These are phyloP conservation scores for Penicillium sp. DNA, from an alignment of 2,329 filamentous ascomycete species.

Conservation along the genomic window DNA sequence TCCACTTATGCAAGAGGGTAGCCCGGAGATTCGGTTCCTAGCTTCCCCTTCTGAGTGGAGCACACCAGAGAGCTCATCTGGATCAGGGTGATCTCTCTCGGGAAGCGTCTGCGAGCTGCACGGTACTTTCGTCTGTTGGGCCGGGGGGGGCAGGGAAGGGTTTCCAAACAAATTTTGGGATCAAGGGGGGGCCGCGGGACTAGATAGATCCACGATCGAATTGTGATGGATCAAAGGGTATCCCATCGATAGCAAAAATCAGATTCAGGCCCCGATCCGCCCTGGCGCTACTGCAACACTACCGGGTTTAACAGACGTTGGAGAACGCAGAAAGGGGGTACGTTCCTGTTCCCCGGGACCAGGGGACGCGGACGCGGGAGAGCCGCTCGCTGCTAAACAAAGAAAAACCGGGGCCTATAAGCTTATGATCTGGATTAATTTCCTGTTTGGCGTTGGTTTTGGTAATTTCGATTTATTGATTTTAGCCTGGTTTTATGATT, in stretches of 20 bases:
- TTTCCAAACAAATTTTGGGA: neutral
- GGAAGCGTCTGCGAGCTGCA: constrained; percentile 2
- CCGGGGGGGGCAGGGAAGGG: neutral
- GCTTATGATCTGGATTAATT: constrained; percentile 18
- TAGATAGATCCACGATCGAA: constrained; percentile 22
- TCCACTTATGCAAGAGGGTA: constrained; percentile 34
- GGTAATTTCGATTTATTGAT: constrained; percentile 17
- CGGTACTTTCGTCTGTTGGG: constrained; percentile 20
- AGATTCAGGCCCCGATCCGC: constrained; percentile 14
- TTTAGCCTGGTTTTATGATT: constrained; percentile 9
- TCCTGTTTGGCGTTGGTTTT: constrained; percentile 14
- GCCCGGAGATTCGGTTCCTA: constrained; percentile 39
- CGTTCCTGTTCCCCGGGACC: constrained; percentile 40
- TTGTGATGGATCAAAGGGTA: constrained; percentile 28
- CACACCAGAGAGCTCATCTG: constrained; percentile 15
- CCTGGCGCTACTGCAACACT: constrained; percentile 15
- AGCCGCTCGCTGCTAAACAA: constrained; percentile 37
- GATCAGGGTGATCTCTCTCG: constrained; percentile 7
- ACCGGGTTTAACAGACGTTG: constrained; percentile 20
- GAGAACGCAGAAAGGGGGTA: constrained; percentile 34
- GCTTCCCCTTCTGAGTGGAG: constrained; percentile 27
- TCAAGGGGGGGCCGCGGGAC: neutral
- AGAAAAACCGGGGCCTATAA: constrained; percentile 19
- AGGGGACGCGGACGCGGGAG: constrained; percentile 31
- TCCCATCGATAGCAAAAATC: constrained; percentile 19